Percentiles rank a stretch among this genome's conserved stretches.
phyloP scores from a whole-genome alignment of 129 eudicot species.

The Pittosporum tobira region DNA sequence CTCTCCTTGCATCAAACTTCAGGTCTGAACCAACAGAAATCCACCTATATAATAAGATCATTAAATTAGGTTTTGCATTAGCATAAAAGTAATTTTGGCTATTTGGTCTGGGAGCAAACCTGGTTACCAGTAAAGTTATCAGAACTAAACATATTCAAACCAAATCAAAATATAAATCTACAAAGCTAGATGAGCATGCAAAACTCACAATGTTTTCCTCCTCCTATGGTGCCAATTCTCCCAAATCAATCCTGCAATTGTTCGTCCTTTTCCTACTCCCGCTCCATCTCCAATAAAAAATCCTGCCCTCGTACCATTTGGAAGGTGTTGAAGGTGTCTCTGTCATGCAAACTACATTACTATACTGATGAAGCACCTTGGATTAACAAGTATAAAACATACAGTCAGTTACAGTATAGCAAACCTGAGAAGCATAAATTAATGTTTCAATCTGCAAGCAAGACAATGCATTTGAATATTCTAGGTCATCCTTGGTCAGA shows the following conservation, averaged over 20 bases:
- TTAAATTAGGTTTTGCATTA: neutral
- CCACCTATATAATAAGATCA: constrained; percentile 67
- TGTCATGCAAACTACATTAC: constrained; percentile 31
- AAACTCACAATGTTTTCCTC: constrained; percentile 87
- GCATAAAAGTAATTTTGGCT: neutral
- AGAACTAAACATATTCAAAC: neutral
- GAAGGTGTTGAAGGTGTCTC: constrained; percentile 95
- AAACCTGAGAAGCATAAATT: constrained; percentile 97
- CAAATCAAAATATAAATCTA: constrained; percentile 7
- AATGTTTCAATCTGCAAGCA: constrained; percentile 95
- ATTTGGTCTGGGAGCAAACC: neutral
- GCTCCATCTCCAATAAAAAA: constrained; percentile 99
- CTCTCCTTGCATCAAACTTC: constrained; percentile 92
- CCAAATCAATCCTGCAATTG: constrained; percentile 95
- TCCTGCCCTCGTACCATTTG: constrained; percentile 74
- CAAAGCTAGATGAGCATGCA: neutral
- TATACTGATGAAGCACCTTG: constrained; percentile 13
- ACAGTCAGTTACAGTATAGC: constrained; percentile 8
- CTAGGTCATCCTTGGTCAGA: constrained; percentile 61
- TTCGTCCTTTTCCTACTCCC: constrained; percentile 98
- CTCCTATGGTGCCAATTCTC: constrained; percentile 98
- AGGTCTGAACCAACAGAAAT: constrained; percentile 97
- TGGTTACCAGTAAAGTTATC: neutral
- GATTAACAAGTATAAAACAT: constrained; percentile 3
- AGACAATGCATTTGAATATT: constrained; percentile 65